Evolutionary conservation across 192 early-diverging fungal species (phyloP), one percentile per base, ranked within the genome.

Genomic region (Coemansia sp.): DNA sequence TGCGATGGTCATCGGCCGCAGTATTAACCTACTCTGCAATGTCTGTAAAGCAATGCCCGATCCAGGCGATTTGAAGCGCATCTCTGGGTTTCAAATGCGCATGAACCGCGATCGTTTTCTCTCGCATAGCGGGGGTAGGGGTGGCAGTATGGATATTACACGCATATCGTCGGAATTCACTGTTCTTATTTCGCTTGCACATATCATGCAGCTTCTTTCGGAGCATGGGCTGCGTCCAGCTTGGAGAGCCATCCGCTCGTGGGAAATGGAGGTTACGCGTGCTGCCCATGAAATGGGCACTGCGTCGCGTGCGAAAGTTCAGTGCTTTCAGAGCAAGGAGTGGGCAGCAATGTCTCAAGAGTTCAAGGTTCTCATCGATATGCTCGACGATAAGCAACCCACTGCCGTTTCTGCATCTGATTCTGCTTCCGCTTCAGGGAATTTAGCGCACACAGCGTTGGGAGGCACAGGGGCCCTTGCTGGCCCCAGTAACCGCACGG

Each of bases 121-220:
- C 5, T 55, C 58, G 10, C 69, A 63, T 10, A 33, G 56, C 35
- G 67, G 69, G 1, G 65, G 63, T 11, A 26, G 35, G 38, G 46
- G 39, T 14, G 24, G 62, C 11, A 58, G 61, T 7, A 68, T 71
- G 67, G 73, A 75, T 20, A n/a, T 58, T 23, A 41, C 44, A 0
- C 69, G 71, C n/a, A 67, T 77, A 35, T 67, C 69, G 24, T 84
- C 84, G 38, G 81, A 88, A 46, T 90, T 89, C 64, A 89, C 76
- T 0, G 65, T 87, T 0, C 72, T 80, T 14, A 87, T 87, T 24
- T 73, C 85, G 64, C 84, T 77, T 24, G 72, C 68, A 2, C 75
- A 76, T 61, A 77, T 83, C 23, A 79, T 86, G 71, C 73, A 86
- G 69, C 62, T 81, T 34, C 66, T 86, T 21, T 77, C 74, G 7